Percentiles rank a stretch among this genome's conserved stretches.
Evolutionary conservation across 23 red algal species (phyloP).

Genomic region (Gracilariopsis chorda): DNA sequence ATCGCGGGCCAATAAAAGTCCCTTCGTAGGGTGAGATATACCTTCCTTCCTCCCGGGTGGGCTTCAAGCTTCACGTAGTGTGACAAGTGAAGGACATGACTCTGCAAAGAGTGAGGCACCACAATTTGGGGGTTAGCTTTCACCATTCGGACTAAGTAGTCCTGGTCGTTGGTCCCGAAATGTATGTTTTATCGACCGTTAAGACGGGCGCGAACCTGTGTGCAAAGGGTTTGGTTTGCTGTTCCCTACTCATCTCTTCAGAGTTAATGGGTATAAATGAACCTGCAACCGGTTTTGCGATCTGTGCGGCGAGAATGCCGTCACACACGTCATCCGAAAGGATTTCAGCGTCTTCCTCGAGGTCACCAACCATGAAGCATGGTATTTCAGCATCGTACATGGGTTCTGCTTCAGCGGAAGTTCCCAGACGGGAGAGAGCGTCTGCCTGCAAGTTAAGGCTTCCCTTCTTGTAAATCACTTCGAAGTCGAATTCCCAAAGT

Average conservation of each 20-base stretch:
- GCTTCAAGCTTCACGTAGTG: neutral
- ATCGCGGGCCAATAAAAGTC: neutral
- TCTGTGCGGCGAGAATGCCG: neutral
- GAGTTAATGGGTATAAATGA: neutral
- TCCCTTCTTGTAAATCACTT: slow-evolving; percentile 3
- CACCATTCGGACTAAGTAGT: neutral
- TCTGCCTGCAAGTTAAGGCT: neutral
- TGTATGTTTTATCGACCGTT: neutral
- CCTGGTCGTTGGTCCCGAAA: neutral
- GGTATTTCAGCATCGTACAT: neutral
- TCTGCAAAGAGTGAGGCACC: neutral
- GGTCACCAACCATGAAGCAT: neutral
- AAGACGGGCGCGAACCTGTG: neutral
- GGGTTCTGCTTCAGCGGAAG: neutral
- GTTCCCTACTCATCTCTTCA: neutral
- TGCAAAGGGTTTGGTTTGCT: neutral
- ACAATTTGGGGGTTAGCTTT: neutral
- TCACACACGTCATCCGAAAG: neutral
- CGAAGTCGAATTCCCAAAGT: neutral
- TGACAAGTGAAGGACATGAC: neutral
- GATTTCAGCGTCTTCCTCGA: neutral
- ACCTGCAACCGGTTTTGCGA: neutral
- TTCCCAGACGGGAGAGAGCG: neutral
- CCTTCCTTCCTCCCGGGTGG: neutral
- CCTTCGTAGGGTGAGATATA: neutral